Conservation (phyloP, 768 basidiomycete species). For the Rhodotorula paludigena region DNA sequence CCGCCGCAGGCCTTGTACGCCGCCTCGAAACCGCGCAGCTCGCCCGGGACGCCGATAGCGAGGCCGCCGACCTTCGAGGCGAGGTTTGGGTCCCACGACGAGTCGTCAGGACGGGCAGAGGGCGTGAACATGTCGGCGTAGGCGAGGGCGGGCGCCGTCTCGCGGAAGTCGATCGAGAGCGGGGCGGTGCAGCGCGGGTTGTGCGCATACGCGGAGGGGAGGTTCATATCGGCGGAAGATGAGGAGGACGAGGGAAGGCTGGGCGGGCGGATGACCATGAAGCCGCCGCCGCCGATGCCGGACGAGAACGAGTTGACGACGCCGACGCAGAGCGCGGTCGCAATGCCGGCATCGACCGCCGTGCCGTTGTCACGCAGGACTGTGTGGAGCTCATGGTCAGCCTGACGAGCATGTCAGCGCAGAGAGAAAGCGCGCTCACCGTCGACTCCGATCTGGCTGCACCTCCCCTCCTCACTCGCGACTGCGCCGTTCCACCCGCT, state of each 20-base stretch:
- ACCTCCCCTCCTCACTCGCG: slow-evolving; percentile 77
- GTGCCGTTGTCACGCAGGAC: slow-evolving; percentile 65
- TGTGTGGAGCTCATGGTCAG: background rate
- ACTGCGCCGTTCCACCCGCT: slow-evolving; percentile 74
- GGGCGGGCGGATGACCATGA: slow-evolving; percentile 76
- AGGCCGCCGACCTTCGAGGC: slow-evolving; percentile 69
- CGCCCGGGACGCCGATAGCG: slow-evolving; percentile 83
- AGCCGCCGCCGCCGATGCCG: slow-evolving; percentile 56
- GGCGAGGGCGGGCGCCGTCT: slow-evolving; percentile 69
- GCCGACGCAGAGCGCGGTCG: slow-evolving; percentile 65
- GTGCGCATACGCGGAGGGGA: slow-evolving; percentile 31
- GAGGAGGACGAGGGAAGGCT: background rate
- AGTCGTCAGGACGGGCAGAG: slow-evolving; percentile 8
- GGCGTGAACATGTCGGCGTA: slow-evolving; percentile 63
- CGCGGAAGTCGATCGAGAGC: slow-evolving; percentile 70
- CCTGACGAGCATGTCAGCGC: background rate
- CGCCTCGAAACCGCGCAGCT: slow-evolving; percentile 77
- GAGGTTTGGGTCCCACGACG: slow-evolving; percentile 46
- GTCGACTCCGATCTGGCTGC: slow-evolving; percentile 77
- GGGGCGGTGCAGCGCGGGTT: slow-evolving; percentile 32
- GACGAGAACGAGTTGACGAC: slow-evolving; percentile 81
- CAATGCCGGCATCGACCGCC: slow-evolving; percentile 81
- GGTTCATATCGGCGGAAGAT: background rate
- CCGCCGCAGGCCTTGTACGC: slow-evolving; percentile 76
- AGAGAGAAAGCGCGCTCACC: slow-evolving; percentile 34